Percentiles rank a stretch among this genome's conserved stretches.
Conservation (phyloP, 768 basidiomycete species). For the Calocera viscosa region DNA sequence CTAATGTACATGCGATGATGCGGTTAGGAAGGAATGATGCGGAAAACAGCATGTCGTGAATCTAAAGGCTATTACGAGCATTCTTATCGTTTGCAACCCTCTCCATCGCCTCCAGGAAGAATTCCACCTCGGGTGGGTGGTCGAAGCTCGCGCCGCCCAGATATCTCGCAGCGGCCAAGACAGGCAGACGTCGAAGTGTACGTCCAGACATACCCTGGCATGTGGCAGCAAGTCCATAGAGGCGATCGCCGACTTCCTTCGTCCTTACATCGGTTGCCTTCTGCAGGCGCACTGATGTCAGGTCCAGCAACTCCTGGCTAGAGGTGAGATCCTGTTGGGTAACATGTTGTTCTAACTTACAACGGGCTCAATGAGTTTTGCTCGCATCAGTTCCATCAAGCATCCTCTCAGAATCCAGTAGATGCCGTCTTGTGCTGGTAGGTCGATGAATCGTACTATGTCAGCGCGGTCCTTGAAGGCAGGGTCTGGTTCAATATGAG, state of each 20-base stretch:
- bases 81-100: constrained; percentile 41
- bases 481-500: constrained; percentile 42
- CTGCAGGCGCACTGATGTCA: constrained; percentile 7
- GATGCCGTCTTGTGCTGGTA: constrained; percentile 80
- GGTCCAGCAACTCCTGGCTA: constrained; percentile 15
- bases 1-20: too few relatives aligned
- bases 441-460: constrained; percentile 86
- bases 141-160: constrained; percentile 32
- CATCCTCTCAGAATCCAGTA: constrained; percentile 84
- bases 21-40: too few relatives aligned
- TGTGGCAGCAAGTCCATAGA: constrained; percentile 56
- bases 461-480: constrained; percentile 97
- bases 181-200: constrained; percentile 81
- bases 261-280: not conserved
- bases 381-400: constrained; percentile 62
- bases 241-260: constrained; percentile 41
- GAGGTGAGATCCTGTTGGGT: not conserved
- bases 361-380: constrained; percentile 51
- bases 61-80: too few relatives aligned
- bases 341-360: constrained; percentile 34
- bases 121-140: constrained; percentile 32
- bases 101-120: constrained; percentile 80
- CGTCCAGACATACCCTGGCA: constrained; percentile 92
- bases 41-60: too few relatives aligned
- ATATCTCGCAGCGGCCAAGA: constrained; percentile 78